Conservation (phyloP, 2,329 filamentous ascomycete species). For the Penicillium janthinellum region DNA sequence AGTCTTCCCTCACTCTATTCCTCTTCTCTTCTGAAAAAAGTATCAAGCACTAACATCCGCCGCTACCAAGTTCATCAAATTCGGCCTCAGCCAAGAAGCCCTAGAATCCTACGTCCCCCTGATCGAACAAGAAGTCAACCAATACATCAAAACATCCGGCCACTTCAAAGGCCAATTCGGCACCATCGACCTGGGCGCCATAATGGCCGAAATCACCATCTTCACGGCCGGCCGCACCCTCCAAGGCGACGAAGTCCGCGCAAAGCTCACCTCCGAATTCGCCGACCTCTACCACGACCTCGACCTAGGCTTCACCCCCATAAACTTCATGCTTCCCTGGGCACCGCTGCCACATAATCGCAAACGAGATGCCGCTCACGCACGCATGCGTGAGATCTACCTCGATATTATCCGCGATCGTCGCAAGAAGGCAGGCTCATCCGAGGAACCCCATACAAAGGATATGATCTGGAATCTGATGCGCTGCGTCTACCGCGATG, state of each 20-base stretch:
- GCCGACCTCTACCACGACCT: constrained; percentile 78
- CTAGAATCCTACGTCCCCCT: constrained; percentile 74
- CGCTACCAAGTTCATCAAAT: constrained; percentile 59
- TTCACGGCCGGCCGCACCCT: constrained; percentile 77
- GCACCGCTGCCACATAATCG: constrained; percentile 75
- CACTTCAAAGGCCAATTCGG: constrained; percentile 63
- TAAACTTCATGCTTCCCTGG: constrained; percentile 84
- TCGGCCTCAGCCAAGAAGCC: constrained; percentile 61
- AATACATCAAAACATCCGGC: constrained; percentile 57
- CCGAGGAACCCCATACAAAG: constrained; percentile 51
- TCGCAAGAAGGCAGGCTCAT: constrained; percentile 24
- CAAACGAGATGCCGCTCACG: constrained; percentile 69
- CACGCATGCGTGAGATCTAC: constrained; percentile 71
- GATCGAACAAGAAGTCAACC: constrained; percentile 67
- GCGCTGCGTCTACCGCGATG: constrained; percentile 74
- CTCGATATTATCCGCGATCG: constrained; percentile 62
- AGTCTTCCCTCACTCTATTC: no score
- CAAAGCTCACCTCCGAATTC: constrained; percentile 70
- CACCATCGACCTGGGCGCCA: constrained; percentile 63
- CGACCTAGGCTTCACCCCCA: constrained; percentile 74
- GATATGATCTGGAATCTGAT: constrained; percentile 82
- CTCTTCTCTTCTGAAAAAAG: no score
- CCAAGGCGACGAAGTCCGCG: constrained; percentile 74
- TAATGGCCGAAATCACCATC: constrained; percentile 76
- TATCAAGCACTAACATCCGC: not conserved